Evolutionary conservation across 176 grass and related monocot species (phyloP).

Genomic region (Canna indica): DNA sequence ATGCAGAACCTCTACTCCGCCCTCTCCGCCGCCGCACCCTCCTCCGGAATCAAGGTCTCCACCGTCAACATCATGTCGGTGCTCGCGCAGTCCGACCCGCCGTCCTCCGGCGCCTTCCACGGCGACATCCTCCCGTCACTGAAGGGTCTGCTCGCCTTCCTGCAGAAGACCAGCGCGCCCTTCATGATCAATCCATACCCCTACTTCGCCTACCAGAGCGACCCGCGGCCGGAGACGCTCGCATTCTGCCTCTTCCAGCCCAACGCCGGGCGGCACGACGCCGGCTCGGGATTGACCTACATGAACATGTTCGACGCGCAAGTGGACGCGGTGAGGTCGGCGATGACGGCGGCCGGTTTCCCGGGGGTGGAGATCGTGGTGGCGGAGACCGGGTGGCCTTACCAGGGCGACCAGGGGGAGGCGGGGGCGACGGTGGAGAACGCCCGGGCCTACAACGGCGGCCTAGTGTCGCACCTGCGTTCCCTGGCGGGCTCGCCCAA

Average conservation of each 20-base stretch:
- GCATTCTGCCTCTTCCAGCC: slow-evolving; percentile 92
- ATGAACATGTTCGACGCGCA: slow-evolving; percentile 99
- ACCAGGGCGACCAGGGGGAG: slow-evolving; percentile 50
- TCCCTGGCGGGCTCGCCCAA: slow-evolving; percentile 76
- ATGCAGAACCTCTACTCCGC: slow-evolving; percentile 78
- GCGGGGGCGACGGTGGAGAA: slow-evolving; percentile 58
- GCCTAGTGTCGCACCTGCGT: slow-evolving; percentile 58
- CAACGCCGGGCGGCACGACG: slow-evolving; percentile 68
- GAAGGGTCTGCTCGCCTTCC: slow-evolving; percentile 54
- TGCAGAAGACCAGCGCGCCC: slow-evolving; percentile 50
- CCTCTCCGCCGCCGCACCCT: slow-evolving; percentile 23
- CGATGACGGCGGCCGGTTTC: slow-evolving; percentile 45
- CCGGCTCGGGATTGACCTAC: slow-evolving; percentile 52
- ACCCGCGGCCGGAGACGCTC: slow-evolving; percentile 72
- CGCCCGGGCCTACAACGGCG: slow-evolving; percentile 53
- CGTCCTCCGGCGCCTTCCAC: slow-evolving; percentile 74
- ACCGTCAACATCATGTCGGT: slow-evolving; percentile 93
- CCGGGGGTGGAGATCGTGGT: slow-evolving; percentile 60
- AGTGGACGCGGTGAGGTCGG: slow-evolving; percentile 70
- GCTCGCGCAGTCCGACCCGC: slow-evolving; percentile 77
- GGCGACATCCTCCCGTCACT: slow-evolving; percentile 44
- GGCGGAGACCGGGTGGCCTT: slow-evolving; percentile 91
- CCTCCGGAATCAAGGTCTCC: slow-evolving; percentile 41
- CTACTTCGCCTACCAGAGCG: slow-evolving; percentile 87
- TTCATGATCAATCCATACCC: slow-evolving; percentile 99